Evolutionary conservation across 805 yeast species (phyloP).

Genomic region (Kregervanrija delftensis): DNA sequence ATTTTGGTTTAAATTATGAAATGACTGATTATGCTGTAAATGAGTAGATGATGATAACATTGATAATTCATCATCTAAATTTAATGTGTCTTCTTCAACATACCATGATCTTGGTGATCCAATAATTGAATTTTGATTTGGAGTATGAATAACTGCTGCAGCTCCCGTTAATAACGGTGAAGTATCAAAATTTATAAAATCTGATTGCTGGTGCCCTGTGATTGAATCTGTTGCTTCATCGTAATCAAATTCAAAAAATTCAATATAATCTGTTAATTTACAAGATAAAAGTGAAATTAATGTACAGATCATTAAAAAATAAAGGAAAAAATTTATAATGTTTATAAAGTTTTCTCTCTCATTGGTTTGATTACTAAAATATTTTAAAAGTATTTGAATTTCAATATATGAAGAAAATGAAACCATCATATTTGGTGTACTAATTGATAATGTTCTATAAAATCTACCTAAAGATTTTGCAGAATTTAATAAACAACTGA

Average conservation of each 20-base stretch:
- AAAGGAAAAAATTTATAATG: constrained; percentile 18
- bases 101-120: constrained; percentile 27
- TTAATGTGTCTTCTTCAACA: constrained; percentile 20
- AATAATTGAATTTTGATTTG: constrained; percentile 12
- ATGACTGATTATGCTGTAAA: constrained; percentile 4
- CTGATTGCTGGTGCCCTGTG: constrained; percentile 8
- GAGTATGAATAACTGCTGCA: constrained; percentile 24
- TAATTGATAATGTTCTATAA: constrained; percentile 70
- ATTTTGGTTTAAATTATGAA: constrained; percentile 5
- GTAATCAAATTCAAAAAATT: constrained; percentile 18
- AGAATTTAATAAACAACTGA: constrained; percentile 66
- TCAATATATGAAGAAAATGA: constrained; percentile 27
- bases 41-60: constrained; percentile 16
- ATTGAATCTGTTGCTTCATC: constrained; percentile 13
- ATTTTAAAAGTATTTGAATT: constrained; percentile 18
- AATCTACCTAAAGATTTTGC: constrained; percentile 67
- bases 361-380: constrained; percentile 13
- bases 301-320: constrained; percentile 12
- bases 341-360: constrained; percentile 13
- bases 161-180: constrained; percentile 29
- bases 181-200: constrained; percentile 25
- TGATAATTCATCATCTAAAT: constrained; percentile 23
- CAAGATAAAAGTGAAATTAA: constrained; percentile 23
- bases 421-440: constrained; percentile 57
- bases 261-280: constrained; percentile 22